Percentiles rank a stretch among this genome's conserved stretches.
Conservation (phyloP, 2,329 filamentous ascomycete species). For the Aspergillus ruber region DNA sequence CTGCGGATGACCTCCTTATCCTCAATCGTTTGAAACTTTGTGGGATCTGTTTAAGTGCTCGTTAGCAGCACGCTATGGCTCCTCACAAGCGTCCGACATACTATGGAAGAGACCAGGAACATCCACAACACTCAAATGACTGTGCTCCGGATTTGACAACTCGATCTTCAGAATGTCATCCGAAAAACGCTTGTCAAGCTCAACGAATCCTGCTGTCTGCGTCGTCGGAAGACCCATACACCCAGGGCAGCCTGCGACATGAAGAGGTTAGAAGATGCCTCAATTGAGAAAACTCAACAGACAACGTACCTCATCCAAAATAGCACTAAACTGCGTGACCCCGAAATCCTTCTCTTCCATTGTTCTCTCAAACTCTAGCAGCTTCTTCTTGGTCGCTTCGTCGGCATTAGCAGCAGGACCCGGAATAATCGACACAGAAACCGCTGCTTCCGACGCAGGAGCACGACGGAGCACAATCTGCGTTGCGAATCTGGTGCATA, state of each 20-base stretch:
- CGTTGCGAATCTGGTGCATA: constrained; percentile 28
- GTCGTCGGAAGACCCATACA: constrained; percentile 21
- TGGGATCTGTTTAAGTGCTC: constrained; percentile 19
- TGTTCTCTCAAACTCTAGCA: constrained; percentile 12
- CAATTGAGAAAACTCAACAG: too few species aligned
- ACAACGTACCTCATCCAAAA: constrained; percentile 17
- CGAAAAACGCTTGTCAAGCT: constrained; percentile 27
- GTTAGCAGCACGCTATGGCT: not conserved
- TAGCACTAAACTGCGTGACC: constrained; percentile 11
- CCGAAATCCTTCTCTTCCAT: constrained; percentile 11
- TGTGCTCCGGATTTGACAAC: constrained; percentile 34
- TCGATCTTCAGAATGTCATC: constrained; percentile 40
- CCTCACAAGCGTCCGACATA: constrained; percentile 5
- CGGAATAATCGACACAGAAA: constrained; percentile 29
- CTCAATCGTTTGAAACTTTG: constrained; percentile 48
- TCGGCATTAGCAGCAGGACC: constrained; percentile 13
- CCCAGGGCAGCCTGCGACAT: constrained; percentile 16
- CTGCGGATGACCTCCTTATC: constrained; percentile 50
- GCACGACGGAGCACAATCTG: constrained; percentile 24
- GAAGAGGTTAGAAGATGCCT: not conserved
- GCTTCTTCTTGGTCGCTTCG: constrained; percentile 6
- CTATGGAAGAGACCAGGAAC: constrained; percentile 39
- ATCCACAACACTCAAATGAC: constrained; percentile 39
- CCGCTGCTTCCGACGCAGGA: constrained; percentile 3
- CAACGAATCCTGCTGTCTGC: constrained; percentile 5